Conservation (phyloP, 2,329 filamentous ascomycete species). For the Sporothrix phasma region DNA sequence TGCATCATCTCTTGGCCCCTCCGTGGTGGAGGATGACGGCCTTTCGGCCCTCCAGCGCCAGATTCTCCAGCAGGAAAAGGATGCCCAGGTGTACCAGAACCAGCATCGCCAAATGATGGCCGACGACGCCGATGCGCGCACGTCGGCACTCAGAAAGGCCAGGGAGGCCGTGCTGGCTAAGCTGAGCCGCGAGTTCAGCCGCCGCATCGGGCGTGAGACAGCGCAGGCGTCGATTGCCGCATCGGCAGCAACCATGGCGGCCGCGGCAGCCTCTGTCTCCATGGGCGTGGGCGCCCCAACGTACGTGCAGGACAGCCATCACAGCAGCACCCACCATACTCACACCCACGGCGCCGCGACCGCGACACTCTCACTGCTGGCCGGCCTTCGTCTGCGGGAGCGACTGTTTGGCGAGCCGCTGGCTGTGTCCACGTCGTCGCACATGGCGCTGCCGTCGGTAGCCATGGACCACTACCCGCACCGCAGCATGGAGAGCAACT, state of each 20-base stretch:
- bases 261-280: conserved; percentile 13
- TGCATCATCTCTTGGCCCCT: conserved; percentile 14
- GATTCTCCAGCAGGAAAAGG: conserved; percentile 42
- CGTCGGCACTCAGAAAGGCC: conserved; percentile 46
- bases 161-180: conserved; percentile 52
- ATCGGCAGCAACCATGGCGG: conserved; percentile 10
- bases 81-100: conserved; percentile 30
- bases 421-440: neutral
- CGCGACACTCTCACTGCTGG: conserved; percentile 27
- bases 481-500: conserved; percentile 42
- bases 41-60: conserved; percentile 50
- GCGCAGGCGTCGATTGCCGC: conserved; percentile 6
- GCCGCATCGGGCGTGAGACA: conserved; percentile 19
- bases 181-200: conserved; percentile 42
- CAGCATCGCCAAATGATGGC: conserved; percentile 33
- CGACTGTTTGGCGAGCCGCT: conserved; percentile 30
- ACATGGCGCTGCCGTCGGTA: neutral
- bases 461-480: conserved; percentile 21
- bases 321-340: neutral
- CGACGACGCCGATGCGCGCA: conserved; percentile 46
- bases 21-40: conserved; percentile 29
- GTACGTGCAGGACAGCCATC: conserved; percentile 2
- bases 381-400: conserved; percentile 32
- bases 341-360: neutral
- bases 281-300: conserved; percentile 20